Evolutionary conservation across 2,329 filamentous ascomycete species (phyloP).

Genomic region (Colletotrichum sp.): DNA sequence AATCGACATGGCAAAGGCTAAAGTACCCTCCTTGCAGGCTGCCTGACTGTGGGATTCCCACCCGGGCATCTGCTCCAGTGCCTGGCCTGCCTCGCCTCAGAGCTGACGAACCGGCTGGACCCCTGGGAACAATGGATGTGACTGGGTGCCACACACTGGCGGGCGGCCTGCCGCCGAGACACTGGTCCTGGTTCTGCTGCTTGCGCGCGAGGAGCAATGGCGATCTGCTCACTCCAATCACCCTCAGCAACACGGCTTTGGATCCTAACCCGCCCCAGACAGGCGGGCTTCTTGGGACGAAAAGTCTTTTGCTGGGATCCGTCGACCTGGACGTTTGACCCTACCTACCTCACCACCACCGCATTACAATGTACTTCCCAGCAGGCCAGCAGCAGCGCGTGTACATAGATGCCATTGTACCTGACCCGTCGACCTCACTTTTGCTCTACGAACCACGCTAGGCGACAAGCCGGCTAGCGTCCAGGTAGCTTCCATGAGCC

Average conservation of each 20-base stretch:
- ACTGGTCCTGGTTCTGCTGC: not conserved
- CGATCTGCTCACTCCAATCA: not conserved
- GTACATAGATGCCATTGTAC: not conserved
- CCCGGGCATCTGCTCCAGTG: not conserved
- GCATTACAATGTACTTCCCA: not conserved
- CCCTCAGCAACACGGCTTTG: not conserved
- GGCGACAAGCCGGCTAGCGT: slow-evolving; percentile 7
- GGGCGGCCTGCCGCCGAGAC: not conserved
- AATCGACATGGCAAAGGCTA: slow-evolving; percentile 2
- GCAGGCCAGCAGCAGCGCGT: not conserved
- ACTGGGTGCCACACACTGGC: not conserved
- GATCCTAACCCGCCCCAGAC: not conserved
- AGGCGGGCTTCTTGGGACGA: slow-evolving; percentile 8
- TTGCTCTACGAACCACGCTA: slow-evolving; percentile 13
- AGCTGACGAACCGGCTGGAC: not conserved
- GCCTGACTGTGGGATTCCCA: not conserved
- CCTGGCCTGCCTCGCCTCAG: not conserved
- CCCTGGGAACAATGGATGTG: not conserved
- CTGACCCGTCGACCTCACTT: not conserved
- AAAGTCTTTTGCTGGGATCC: slow-evolving; percentile 7
- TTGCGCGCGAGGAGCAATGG: not conserved
- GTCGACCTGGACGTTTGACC: not conserved
- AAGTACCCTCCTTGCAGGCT: not conserved
- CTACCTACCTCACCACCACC: not conserved
- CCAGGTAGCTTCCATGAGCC: slow-evolving; percentile 17